phyloP scores from a whole-genome alignment of 805 yeast species.

The Starmera caribaea region DNA sequence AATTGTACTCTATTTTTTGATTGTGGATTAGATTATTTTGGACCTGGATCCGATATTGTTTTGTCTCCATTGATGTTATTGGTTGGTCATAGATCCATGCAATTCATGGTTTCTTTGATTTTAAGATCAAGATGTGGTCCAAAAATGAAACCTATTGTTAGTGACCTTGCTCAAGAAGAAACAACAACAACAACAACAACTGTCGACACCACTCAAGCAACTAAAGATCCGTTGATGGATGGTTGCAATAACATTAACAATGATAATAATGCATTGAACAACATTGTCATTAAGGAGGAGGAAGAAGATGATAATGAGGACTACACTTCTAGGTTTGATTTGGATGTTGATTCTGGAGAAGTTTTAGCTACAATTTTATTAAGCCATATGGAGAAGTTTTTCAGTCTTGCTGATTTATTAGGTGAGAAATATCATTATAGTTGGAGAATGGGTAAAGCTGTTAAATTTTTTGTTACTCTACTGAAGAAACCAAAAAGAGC shows the following conservation, averaged over 20 bases:
- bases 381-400: constrained; percentile 32
- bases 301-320: constrained; percentile 4
- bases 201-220: constrained; percentile 10
- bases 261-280: constrained; percentile 13
- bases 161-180: neutral
- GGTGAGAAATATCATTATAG: constrained; percentile 57
- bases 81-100: constrained; percentile 46
- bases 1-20: constrained; percentile 32
- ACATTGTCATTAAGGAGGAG: constrained; percentile 14
- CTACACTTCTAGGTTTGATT: constrained; percentile 19
- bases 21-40: constrained; percentile 22
- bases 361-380: constrained; percentile 26
- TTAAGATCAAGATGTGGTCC: constrained; percentile 39
- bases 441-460: constrained; percentile 56
- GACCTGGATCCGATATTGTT: constrained; percentile 35
- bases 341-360: constrained; percentile 28
- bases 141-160: constrained; percentile 18
- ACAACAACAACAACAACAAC: constrained; percentile 6
- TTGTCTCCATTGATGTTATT: constrained; percentile 40
- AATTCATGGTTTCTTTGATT: constrained; percentile 46
- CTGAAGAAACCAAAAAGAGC: constrained; percentile 22
- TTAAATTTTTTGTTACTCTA: constrained; percentile 30
- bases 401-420: constrained; percentile 31
- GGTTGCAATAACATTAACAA: constrained; percentile 10
- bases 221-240: constrained; percentile 6